Conservation (phyloP, 139 green algal genomes). For the Chlorella sp. region DNA sequence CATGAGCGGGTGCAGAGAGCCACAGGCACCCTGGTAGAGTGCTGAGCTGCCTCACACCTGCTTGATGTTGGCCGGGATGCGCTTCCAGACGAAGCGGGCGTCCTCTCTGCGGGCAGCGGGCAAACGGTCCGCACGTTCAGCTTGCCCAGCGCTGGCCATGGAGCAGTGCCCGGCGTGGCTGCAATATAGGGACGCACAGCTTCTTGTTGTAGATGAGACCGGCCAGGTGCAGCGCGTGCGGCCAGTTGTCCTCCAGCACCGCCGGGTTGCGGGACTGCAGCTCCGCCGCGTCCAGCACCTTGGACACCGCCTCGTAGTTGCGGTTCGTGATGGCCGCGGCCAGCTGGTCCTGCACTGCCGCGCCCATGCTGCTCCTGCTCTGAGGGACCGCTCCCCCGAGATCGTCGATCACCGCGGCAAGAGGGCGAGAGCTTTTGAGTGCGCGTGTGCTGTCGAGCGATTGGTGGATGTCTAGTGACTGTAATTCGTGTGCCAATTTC, state of each 20-base stretch:
- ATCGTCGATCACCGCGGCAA: too few species aligned
- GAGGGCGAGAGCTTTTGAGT: too few species aligned
- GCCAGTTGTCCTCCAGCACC: constrained; percentile 32
- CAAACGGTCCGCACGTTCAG: background rate
- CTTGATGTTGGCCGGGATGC: constrained; percentile 32
- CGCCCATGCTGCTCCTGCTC: too few species aligned
- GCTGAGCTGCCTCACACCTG: constrained; percentile 7
- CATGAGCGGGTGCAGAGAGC: too few species aligned
- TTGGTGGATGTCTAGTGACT: too few species aligned
- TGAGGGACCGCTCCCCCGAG: too few species aligned
- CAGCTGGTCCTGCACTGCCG: background rate
- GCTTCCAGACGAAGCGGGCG: constrained; percentile 43
- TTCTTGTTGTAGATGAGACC: constrained; percentile 39
- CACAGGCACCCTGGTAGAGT: background rate
- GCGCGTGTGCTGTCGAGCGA: too few species aligned
- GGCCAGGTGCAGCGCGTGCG: constrained; percentile 32
- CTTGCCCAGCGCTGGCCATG: background rate
- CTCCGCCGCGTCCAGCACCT: background rate
- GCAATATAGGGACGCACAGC: constrained; percentile 18
- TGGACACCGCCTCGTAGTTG: background rate
- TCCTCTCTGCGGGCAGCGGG: too few species aligned
- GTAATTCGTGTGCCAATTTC: too few species aligned
- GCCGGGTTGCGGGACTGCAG: constrained; percentile 30
- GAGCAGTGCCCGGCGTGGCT: background rate
- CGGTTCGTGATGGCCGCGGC: background rate